A percentile compares a stretch with the other conserved stretches of the same genome.
phyloP scores from a whole-genome alignment of 305 asterid species.

The Fraxinus greggii region DNA sequence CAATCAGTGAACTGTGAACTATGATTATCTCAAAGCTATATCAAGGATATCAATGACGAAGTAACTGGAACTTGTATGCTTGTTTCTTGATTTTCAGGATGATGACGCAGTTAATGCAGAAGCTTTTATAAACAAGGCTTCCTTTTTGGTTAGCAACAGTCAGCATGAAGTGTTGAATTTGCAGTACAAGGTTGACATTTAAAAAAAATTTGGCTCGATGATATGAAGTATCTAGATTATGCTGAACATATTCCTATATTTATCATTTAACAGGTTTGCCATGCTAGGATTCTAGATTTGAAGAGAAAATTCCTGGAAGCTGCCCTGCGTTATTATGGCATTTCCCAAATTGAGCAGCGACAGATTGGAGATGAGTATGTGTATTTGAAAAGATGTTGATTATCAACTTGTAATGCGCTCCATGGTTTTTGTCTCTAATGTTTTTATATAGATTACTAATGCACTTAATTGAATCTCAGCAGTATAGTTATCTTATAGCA shows the following conservation, averaged over 20 bases:
- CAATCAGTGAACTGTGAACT: background rate
- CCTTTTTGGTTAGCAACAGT: conserved; percentile 89
- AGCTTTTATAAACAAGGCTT: conserved; percentile 94
- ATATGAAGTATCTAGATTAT: conserved; percentile 18
- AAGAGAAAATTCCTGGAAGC: conserved; percentile 99
- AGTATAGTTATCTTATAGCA: background rate
- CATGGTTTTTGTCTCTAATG: conserved; percentile 1
- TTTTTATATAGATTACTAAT: background rate
- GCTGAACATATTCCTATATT: conserved; percentile 9
- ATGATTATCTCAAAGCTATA: conserved; percentile 5
- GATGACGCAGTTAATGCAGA: conserved; percentile 98
- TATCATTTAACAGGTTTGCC: conserved; percentile 65
- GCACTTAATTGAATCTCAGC: background rate
- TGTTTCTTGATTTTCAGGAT: conserved; percentile 57
- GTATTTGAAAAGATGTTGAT: conserved; percentile 19
- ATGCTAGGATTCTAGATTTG: conserved; percentile 91
- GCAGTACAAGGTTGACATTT: conserved; percentile 77
- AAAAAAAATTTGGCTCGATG: conserved; percentile 16
- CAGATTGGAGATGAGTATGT: conserved; percentile 97
- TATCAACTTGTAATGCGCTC: background rate
- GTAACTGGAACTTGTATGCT: conserved; percentile 17
- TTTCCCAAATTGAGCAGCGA: conserved; percentile 96
- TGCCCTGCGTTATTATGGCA: conserved; percentile 91
- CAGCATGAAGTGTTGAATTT: conserved; percentile 85
- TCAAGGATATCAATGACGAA: conserved; percentile 9